These are phyloP conservation scores for Mimosa bimucronata DNA, from an alignment of 306 rosid genomes.

Conservation along the genomic window DNA sequence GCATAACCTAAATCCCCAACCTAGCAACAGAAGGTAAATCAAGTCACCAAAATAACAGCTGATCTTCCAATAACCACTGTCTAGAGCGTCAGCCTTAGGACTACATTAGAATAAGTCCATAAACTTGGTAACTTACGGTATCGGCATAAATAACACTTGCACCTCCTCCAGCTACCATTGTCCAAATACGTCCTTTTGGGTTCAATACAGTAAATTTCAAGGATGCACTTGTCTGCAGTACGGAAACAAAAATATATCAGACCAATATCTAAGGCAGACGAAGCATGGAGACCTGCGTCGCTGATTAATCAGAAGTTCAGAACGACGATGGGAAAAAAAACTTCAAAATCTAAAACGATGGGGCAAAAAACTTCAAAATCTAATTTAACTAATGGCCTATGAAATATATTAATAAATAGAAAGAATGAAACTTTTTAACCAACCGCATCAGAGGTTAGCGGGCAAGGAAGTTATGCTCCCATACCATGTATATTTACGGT, in stretches of 20 bases:
- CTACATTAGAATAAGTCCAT: neutral
- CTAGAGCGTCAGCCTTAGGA: neutral
- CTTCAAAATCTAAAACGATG: neutral
- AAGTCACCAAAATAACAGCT: neutral
- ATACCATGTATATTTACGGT: neutral
- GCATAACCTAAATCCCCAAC: constrained; percentile 66
- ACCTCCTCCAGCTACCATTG: constrained; percentile 7
- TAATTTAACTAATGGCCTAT: neutral
- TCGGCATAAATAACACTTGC: neutral
- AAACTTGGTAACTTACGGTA: neutral
- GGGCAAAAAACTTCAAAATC: too few species aligned
- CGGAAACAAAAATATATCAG: neutral
- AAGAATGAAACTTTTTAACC: neutral
- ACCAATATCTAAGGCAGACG: neutral
- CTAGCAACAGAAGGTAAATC: neutral
- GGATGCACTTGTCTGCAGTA: constrained; percentile 2
- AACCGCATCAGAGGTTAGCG: neutral
- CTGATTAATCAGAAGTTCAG: neutral
- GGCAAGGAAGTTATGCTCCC: neutral
- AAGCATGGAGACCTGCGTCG: neutral
- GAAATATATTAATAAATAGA: too few species aligned
- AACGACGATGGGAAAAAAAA: neutral
- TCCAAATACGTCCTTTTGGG: constrained; percentile 1
- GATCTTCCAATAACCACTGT: neutral
- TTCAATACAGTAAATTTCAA: neutral